A percentile compares a stretch with the other conserved stretches of the same genome.
phyloP scores from a whole-genome alignment of 78 protist species.

The Dictyostelium capitatum region DNA sequence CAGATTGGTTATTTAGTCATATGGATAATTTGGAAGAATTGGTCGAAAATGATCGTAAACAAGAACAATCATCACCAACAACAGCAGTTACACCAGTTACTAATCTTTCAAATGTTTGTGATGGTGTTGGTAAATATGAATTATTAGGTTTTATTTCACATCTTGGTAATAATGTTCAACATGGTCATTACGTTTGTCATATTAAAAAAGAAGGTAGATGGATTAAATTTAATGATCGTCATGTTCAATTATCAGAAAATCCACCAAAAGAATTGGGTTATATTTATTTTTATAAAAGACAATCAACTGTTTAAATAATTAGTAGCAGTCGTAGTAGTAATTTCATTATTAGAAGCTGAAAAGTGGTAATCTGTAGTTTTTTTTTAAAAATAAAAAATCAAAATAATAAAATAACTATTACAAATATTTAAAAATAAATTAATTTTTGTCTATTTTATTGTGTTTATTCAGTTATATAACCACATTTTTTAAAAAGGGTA shows the following conservation, averaged over 20 bases:
- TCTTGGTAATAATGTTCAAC: slow-evolving; percentile 89
- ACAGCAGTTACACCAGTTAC: background rate
- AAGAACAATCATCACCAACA: background rate
- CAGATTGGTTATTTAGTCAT: slow-evolving; percentile 93
- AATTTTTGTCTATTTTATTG: no score
- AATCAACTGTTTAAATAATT: background rate
- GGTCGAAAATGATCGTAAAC: background rate
- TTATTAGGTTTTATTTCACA: slow-evolving; percentile 93
- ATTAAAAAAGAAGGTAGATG: slow-evolving; percentile 89
- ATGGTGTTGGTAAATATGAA: slow-evolving; percentile 83
- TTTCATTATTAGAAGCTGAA: no score
- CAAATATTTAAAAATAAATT: no score
- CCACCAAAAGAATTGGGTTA: slow-evolving; percentile 95
- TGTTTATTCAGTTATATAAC: no score
- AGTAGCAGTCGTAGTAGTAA: no score
- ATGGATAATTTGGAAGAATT: slow-evolving; percentile 83
- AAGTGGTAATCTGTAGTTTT: no score
- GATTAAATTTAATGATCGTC: slow-evolving; percentile 94
- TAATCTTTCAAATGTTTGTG: background rate
- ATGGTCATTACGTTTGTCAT: slow-evolving; percentile 97
- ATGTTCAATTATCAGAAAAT: slow-evolving; percentile 91
- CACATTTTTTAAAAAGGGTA: no score
- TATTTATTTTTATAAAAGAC: slow-evolving; percentile 90
- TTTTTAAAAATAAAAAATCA: no score
- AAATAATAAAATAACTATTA: no score